A percentile compares a stretch with the other conserved stretches of the same genome.
Evolutionary conservation across 257 asterid genomes (phyloP).

Genomic region (Striga asiatica): DNA sequence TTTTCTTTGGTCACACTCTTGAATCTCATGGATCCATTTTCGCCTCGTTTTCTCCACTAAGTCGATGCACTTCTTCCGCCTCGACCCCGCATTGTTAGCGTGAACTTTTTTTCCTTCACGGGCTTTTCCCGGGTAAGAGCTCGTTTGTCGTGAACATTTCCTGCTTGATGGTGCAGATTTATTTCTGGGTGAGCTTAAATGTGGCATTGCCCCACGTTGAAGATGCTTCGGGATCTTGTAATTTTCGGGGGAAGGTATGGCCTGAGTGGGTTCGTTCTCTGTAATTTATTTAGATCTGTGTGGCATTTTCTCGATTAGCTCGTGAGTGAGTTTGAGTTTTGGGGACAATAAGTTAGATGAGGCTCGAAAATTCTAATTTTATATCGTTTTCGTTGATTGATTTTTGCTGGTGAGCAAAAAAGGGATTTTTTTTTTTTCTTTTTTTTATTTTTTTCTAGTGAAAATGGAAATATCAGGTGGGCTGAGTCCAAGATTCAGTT

Average conservation of each 20-base stretch:
- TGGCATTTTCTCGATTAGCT: neutral
- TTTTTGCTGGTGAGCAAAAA: neutral
- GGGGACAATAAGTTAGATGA: too few relatives aligned
- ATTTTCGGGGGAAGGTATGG: slow-evolving; percentile 14
- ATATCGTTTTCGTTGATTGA: too few relatives aligned
- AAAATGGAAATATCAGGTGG: slow-evolving; percentile 52
- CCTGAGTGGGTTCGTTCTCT: slow-evolving; percentile 1
- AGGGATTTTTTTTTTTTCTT: neutral
- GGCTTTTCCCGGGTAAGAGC: slow-evolving; percentile 2
- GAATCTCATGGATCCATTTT: slow-evolving; percentile 10
- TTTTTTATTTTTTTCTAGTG: slow-evolving; percentile 2
- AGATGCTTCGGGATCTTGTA: slow-evolving; percentile 1
- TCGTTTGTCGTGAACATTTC: neutral
- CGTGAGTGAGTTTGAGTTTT: neutral
- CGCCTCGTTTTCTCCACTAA: slow-evolving; percentile 13
- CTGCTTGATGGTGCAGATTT: neutral
- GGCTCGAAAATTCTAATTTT: too few relatives aligned
- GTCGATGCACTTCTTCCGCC: slow-evolving; percentile 8
- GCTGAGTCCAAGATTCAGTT: slow-evolving; percentile 37
- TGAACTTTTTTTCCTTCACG: slow-evolving; percentile 11
- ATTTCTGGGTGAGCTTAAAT: slow-evolving; percentile 12
- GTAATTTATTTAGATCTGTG: slow-evolving; percentile 25
- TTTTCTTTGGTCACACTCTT: slow-evolving; percentile 16
- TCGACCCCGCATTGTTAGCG: neutral
- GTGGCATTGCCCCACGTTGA: too few relatives aligned